A percentile compares a stretch with the other conserved stretches of the same genome.
These are phyloP conservation scores for Metschnikowia sp. DNA, from an alignment of 805 yeast species.

Conservation along the genomic window DNA sequence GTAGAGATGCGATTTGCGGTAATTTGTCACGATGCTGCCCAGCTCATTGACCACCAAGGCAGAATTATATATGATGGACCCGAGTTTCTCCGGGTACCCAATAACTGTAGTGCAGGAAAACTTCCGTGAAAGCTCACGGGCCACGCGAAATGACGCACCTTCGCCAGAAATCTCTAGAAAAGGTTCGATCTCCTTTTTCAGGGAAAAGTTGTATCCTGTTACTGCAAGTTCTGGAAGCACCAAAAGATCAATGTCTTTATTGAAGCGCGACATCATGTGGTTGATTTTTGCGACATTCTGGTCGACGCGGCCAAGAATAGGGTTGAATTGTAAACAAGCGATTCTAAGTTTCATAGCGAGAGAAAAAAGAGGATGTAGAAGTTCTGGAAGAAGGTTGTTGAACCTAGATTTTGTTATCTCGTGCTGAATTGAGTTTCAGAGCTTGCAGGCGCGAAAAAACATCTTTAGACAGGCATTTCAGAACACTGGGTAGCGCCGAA, in stretches of 20 bases:
- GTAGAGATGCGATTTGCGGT: slow-evolving; percentile 73
- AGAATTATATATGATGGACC: slow-evolving; percentile 56
- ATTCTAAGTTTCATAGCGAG: slow-evolving; percentile 48
- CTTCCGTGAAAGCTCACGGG: slow-evolving; percentile 46
- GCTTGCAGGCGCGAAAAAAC: too few species aligned
- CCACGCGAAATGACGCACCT: slow-evolving; percentile 56
- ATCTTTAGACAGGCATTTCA: too few species aligned
- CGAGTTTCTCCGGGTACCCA: slow-evolving; percentile 74
- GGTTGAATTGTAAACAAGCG: slow-evolving; percentile 68
- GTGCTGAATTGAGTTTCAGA: too few species aligned
- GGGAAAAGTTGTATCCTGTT: slow-evolving; percentile 74
- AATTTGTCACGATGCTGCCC: slow-evolving; percentile 61
- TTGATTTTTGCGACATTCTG: slow-evolving; percentile 50
- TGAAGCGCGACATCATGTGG: slow-evolving; percentile 28
- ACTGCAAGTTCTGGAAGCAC: slow-evolving; percentile 82
- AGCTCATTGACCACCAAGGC: slow-evolving; percentile 59
- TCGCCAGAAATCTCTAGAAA: slow-evolving; percentile 47
- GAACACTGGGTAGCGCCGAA: too few species aligned
- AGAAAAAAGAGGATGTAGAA: not conserved
- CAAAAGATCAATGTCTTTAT: slow-evolving; percentile 54
- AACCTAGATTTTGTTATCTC: too few species aligned
- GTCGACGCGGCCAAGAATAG: slow-evolving; percentile 56
- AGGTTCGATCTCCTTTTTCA: slow-evolving; percentile 47
- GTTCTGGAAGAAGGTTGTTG: too few species aligned
- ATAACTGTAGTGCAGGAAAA: slow-evolving; percentile 64